Evolutionary conservation across 1,139 yeast species (phyloP).

Genomic region (Candida pseudoviswanathii): DNA sequence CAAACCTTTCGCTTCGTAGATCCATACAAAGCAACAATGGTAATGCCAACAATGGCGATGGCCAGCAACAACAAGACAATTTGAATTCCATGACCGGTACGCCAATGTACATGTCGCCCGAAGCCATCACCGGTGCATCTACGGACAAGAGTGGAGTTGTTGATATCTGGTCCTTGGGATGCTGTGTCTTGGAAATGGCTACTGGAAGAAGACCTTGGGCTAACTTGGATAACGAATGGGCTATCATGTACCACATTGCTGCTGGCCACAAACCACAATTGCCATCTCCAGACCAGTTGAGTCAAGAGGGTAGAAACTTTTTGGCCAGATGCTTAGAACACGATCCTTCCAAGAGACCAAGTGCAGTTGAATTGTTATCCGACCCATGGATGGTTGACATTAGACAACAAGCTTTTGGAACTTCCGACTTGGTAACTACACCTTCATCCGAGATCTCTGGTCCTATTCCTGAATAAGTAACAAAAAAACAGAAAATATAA

Average conservation of each 20-base stretch:
- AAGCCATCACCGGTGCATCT: conserved; percentile 80
- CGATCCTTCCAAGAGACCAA: conserved; percentile 77
- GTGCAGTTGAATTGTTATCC: conserved; percentile 80
- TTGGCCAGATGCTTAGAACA: conserved; percentile 77
- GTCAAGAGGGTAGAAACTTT: conserved; percentile 71
- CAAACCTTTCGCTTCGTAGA: conserved; percentile 12
- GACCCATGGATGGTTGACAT: conserved; percentile 91
- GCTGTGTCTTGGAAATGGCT: conserved; percentile 81
- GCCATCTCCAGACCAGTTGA: conserved; percentile 77
- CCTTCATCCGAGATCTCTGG: conserved; percentile 38
- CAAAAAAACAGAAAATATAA: not conserved
- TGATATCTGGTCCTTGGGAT: conserved; percentile 85
- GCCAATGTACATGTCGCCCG: conserved; percentile 99
- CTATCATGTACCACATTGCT: conserved; percentile 97
- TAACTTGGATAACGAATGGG: conserved; percentile 95
- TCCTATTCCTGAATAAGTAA: conserved; percentile 2
- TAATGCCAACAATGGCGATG: conserved; percentile 4
- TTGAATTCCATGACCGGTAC: conserved; percentile 81
- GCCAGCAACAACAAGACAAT: conserved; percentile 23
- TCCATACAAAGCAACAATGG: conserved; percentile 6
- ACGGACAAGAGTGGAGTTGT: conserved; percentile 71
- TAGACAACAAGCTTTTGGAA: conserved; percentile 62
- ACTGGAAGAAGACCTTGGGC: conserved; percentile 89
- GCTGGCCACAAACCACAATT: conserved; percentile 91
- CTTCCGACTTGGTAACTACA: conserved; percentile 38